Evolutionary conservation across 352 stramenopile genomes (phyloP).

Genomic region (Thalassiosira mediterranea): DNA sequence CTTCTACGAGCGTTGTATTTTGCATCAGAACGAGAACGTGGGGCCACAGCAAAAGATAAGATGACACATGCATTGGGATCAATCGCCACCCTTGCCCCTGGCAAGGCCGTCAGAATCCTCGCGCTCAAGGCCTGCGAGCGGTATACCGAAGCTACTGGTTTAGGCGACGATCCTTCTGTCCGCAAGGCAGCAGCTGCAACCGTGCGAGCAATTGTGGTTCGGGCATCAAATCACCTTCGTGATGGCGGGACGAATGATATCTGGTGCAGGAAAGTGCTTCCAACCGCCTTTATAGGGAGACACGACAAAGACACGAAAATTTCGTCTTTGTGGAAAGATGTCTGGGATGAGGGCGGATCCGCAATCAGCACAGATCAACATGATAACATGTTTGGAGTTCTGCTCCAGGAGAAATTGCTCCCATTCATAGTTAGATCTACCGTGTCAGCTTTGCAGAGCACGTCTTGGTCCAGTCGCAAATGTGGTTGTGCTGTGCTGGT

Average conservation of each 20-base stretch:
- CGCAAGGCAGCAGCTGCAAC: conserved; percentile 66
- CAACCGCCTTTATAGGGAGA: conserved; percentile 73
- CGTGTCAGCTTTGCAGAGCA: conserved; percentile 59
- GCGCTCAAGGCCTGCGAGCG: conserved; percentile 64
- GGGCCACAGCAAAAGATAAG: conserved; percentile 71
- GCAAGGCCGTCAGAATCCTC: conserved; percentile 62
- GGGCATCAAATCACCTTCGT: conserved; percentile 68
- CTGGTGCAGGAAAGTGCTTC: conserved; percentile 72
- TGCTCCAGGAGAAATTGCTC: conserved; percentile 74
- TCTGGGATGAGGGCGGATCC: conserved; percentile 80
- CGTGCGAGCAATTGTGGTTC: conserved; percentile 72
- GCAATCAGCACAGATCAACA: conserved; percentile 31
- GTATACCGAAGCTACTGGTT: conserved; percentile 74
- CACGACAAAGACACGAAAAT: conserved; percentile 73
- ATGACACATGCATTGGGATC: conserved; percentile 77
- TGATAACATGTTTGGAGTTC: conserved; percentile 54
- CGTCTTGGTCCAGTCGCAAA: conserved; percentile 68
- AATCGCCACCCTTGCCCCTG: conserved; percentile 70
- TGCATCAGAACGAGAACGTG: conserved; percentile 73
- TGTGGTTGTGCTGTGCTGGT: conserved; percentile 54
- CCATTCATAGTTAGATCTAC: conserved; percentile 57
- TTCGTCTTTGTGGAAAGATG: conserved; percentile 70
- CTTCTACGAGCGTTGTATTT: conserved; percentile 79
- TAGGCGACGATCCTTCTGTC: conserved; percentile 70
- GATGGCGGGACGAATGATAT: conserved; percentile 77